Evolutionary conservation across 805 yeast genomes (phyloP).

Genomic region (Candida berthetii): DNA sequence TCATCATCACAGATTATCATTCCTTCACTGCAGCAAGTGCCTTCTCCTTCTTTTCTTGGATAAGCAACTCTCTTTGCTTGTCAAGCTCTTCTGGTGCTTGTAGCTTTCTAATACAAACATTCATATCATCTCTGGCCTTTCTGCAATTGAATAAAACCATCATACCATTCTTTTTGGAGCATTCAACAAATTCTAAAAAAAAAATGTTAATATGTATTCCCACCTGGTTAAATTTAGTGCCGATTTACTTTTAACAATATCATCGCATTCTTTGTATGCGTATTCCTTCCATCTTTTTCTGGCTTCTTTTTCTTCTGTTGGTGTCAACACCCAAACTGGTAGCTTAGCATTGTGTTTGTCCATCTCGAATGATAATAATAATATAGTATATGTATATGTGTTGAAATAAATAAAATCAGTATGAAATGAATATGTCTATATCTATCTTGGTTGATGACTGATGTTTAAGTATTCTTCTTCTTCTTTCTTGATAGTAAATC

Average conservation of each 20-base stretch:
- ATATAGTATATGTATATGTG: conserved; percentile 1
- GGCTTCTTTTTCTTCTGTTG: conserved; percentile 69
- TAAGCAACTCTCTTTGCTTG: conserved; percentile 57
- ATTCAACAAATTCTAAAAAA: conserved; percentile 46
- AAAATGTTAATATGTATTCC: background rate
- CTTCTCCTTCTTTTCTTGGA: conserved; percentile 26
- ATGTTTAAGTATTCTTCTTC: too few relatives aligned
- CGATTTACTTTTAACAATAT: conserved; percentile 60
- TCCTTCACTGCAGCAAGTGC: background rate
- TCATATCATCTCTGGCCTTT: conserved; percentile 49
- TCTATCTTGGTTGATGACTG: too few relatives aligned
- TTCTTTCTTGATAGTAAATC: too few relatives aligned
- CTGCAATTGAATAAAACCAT: conserved; percentile 65
- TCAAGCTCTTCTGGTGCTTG: conserved; percentile 65
- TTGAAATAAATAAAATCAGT: too few relatives aligned
- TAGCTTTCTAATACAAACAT: conserved; percentile 53
- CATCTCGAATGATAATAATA: conserved; percentile 6
- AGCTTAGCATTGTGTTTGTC: conserved; percentile 29
- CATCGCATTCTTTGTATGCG: conserved; percentile 64
- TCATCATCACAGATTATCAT: too few relatives aligned
- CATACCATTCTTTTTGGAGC: conserved; percentile 58
- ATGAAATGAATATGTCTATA: too few relatives aligned
- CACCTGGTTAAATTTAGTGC: conserved; percentile 57
- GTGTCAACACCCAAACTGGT: conserved; percentile 74
- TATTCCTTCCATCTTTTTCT: conserved; percentile 63